These are phyloP conservation scores for Phytophthora rubi DNA, from an alignment of 352 stramenopile species.

Conservation along the genomic window DNA sequence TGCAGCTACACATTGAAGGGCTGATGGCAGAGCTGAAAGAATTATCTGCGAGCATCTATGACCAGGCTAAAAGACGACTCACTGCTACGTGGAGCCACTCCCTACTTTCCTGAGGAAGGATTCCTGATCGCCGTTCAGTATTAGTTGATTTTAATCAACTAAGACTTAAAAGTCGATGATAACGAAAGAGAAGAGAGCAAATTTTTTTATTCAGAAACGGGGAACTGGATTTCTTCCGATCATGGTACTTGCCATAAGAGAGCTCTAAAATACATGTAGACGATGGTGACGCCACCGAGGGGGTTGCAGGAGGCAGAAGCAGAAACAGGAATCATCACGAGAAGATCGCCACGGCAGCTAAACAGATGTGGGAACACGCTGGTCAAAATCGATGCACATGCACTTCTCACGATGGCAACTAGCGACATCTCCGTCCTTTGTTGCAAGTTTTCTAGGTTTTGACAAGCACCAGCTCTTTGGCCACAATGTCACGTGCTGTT, in stretches of 20 bases:
- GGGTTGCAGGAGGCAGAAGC: too few species aligned
- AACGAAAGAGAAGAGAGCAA: neutral
- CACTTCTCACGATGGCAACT: neutral
- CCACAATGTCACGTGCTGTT: neutral
- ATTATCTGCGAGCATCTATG: neutral
- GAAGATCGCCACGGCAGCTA: too few species aligned
- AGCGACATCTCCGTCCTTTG: neutral
- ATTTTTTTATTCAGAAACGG: neutral
- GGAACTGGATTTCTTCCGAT: too few species aligned
- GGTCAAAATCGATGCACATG: neutral
- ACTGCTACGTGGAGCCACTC: neutral
- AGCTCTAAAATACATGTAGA: too few species aligned
- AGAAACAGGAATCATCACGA: too few species aligned
- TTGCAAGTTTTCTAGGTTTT: neutral
- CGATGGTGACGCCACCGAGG: too few species aligned
- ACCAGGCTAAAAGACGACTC: neutral
- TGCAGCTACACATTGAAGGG: neutral
- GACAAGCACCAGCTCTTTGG: neutral
- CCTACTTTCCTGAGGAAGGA: neutral
- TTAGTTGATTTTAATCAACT: neutral
- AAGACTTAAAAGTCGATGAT: too few species aligned
- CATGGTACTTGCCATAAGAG: too few species aligned
- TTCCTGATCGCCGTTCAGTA: neutral
- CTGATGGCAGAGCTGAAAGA: neutral
- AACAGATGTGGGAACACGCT: constrained; percentile 9